phyloP scores from a whole-genome alignment of 257 asterid species.

The Pogostemon cablin region DNA sequence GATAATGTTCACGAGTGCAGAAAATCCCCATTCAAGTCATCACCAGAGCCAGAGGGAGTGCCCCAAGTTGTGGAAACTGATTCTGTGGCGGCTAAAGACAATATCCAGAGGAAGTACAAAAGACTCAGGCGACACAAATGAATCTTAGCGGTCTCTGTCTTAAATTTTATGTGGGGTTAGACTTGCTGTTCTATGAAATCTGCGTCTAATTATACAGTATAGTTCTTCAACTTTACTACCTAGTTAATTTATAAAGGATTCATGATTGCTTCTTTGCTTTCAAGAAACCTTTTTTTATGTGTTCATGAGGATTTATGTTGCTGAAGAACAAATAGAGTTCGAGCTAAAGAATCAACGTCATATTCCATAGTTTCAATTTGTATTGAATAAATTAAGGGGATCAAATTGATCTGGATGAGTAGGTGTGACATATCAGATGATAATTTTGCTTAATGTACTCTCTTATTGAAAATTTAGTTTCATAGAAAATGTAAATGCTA shows the following conservation, averaged over 20 bases:
- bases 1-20: conserved; percentile 29
- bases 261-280: neutral
- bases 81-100: conserved; percentile 38
- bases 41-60: conserved; percentile 37
- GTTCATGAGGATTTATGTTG: neutral
- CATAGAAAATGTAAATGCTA: too few species aligned
- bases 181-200: neutral
- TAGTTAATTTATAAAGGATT: neutral
- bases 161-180: conserved; percentile 12
- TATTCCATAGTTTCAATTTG: neutral
- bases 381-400: too few species aligned
- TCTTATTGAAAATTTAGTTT: too few species aligned
- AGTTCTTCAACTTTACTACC: conserved; percentile 8
- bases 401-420: neutral
- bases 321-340: neutral
- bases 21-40: conserved; percentile 30
- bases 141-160: neutral
- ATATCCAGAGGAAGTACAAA: conserved; percentile 49
- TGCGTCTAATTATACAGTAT: conserved; percentile 10
- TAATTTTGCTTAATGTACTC: neutral
- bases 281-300: neutral
- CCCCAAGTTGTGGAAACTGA: conserved; percentile 22
- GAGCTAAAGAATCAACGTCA: neutral
- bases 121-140: conserved; percentile 42
- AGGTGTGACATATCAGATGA: neutral